These are phyloP conservation scores for Ascochyta pisi DNA, from an alignment of 2,329 filamentous ascomycete genomes.

Conservation along the genomic window DNA sequence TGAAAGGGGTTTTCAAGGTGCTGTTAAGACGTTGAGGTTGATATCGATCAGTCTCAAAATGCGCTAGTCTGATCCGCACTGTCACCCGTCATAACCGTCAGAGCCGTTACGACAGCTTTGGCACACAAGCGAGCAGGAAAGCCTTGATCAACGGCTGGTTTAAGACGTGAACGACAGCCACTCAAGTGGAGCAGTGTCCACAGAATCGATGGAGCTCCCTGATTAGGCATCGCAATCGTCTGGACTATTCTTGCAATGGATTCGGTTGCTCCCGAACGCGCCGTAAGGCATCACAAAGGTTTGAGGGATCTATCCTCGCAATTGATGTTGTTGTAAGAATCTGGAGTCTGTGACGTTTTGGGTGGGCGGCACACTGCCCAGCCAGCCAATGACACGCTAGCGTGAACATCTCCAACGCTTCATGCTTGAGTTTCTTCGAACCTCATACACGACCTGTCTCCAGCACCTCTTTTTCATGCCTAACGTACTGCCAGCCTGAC, in stretches of 20 bases:
- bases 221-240: constrained; percentile 24
- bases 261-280: constrained; percentile 36
- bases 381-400: constrained; percentile 25
- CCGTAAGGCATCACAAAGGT: constrained; percentile 43
- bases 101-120: constrained; percentile 20
- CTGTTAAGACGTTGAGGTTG: constrained; percentile 9
- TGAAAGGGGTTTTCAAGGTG: constrained; percentile 15
- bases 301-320: constrained; percentile 39
- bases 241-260: constrained; percentile 32
- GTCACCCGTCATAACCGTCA: constrained; percentile 29
- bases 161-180: constrained; percentile 19
- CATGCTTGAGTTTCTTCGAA: constrained; percentile 34
- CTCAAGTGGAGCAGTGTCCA: constrained; percentile 19
- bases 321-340: constrained; percentile 28
- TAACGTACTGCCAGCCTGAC: constrained; percentile 31
- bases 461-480: constrained; percentile 42
- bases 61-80: constrained; percentile 22
- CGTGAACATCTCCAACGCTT: constrained; percentile 30
- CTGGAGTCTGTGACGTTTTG: constrained; percentile 22
- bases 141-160: constrained; percentile 7
- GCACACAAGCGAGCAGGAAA: constrained; percentile 16
- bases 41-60: constrained; percentile 16
- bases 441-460: constrained; percentile 48
- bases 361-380: constrained; percentile 21
- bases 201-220: constrained; percentile 14